Evolutionary conservation across 2,329 filamentous ascomycete genomes (phyloP), one percentile per base, ranked within the genome.

Genomic region (Colletotrichum spaethianum): DNA sequence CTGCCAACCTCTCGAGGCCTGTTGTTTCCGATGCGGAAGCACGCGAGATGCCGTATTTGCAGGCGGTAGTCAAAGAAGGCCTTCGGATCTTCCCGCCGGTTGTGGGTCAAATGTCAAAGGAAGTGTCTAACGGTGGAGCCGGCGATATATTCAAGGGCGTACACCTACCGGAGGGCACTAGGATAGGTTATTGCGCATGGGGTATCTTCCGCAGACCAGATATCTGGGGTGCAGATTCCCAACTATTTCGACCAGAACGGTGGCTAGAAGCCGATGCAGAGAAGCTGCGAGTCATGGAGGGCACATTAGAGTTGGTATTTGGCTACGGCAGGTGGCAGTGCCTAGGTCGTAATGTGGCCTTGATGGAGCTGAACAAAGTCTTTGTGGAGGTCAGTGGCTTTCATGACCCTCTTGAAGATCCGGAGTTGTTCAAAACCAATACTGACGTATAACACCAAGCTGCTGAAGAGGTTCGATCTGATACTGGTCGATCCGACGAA

Each of bases 11-110:
- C 18, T 63, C 71, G 2, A 4, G 60, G 40, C 67, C 73, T 7
- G 36, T 75, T 46, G 80, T 83, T 46, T 77, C 76, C 9, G 79
- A 84, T 46, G 74, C 76, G 6, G 75, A 83, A 57, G 83, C 82
- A 0, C 78, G 79, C 2, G 74, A 78, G 9, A 77, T 86, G n/a
- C 83, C 84, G 0, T 88, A 85, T 46, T 79, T 88, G 0, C 82
- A 85, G 67, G 86, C 89, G 0, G 81, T 87, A 40, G 86, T 90
- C 74, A 83, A 86, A 38, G 88, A 90, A 72, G 83, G 81, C 1
- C 78, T 85, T 1, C 81, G 83, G 11, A 82, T 83, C 50, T 80
- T 80, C 61, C 81, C 82, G 0, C 82, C 82, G 4, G 79, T 82
- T 8, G 79, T 79, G 0, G 80, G 81, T 0, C 77, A 82, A 40